phyloP scores from a whole-genome alignment of 1,139 yeast genomes.

The Geotrichum cucujoidarum region DNA sequence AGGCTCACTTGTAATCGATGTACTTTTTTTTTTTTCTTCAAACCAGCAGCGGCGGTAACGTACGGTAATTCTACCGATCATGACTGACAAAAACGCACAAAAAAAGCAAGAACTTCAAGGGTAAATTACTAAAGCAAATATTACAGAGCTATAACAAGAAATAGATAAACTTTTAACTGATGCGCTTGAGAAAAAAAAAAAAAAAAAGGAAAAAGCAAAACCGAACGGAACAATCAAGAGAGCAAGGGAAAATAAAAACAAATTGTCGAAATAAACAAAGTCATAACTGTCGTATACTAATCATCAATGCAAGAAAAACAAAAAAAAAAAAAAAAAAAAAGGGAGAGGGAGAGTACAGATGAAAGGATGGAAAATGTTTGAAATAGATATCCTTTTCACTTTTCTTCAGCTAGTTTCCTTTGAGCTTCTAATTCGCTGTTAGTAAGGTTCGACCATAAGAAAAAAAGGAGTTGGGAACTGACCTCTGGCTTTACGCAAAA shows the following conservation, averaged over 20 bases:
- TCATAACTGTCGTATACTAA: not conserved
- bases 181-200: too few relatives aligned
- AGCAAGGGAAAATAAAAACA: not conserved
- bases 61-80: too few relatives aligned
- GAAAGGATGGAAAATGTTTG: not conserved
- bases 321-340: not conserved
- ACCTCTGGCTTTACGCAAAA: slow-evolving; percentile 33
- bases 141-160: not conserved
- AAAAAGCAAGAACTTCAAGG: not conserved
- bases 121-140: not conserved
- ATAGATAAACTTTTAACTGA: not conserved
- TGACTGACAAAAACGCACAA: not conserved
- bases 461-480: not conserved
- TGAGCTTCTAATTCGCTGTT: not conserved
- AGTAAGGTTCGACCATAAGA: not conserved
- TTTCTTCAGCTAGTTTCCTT: not conserved
- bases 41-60: too few relatives aligned
- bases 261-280: not conserved
- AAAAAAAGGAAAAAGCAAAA: too few relatives aligned
- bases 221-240: not conserved
- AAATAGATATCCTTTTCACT: not conserved
- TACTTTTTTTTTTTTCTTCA: too few relatives aligned
- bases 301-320: not conserved
- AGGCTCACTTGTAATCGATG: too few relatives aligned
- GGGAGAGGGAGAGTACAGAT: not conserved